Conservation (phyloP, 352 stramenopile genomes). For the Pythium guiyangense region DNA sequence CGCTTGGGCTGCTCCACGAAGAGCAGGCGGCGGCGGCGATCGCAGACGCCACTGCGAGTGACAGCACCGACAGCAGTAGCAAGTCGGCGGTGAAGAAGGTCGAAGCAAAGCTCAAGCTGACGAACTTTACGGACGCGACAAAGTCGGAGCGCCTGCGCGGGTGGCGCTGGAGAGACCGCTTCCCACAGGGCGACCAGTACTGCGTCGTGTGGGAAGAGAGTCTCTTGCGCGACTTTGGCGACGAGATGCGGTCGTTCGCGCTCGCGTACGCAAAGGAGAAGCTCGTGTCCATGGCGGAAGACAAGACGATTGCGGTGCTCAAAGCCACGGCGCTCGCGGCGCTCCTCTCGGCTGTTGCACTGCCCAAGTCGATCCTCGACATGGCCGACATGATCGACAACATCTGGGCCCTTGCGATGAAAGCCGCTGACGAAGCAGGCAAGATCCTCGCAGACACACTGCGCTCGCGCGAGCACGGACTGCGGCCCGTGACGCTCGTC, state of each 20-base stretch:
- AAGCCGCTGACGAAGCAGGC: constrained; percentile 58
- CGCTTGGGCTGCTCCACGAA: constrained; percentile 29
- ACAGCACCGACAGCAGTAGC: too few relatives aligned
- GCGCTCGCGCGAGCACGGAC: constrained; percentile 55
- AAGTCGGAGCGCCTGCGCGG: constrained; percentile 29
- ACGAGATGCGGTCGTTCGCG: constrained; percentile 81
- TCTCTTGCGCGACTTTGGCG: constrained; percentile 64
- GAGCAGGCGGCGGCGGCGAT: constrained; percentile 16
- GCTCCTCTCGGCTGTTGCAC: constrained; percentile 66
- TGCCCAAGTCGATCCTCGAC: constrained; percentile 66
- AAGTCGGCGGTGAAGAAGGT: constrained; percentile 2
- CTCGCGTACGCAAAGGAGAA: constrained; percentile 34
- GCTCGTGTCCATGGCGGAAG: constrained; percentile 52
- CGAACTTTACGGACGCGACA: constrained; percentile 3
- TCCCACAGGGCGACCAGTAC: constrained; percentile 79
- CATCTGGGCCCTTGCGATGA: constrained; percentile 79
- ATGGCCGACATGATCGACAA: constrained; percentile 81
- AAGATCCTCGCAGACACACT: constrained; percentile 71
- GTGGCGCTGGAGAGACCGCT: constrained; percentile 81
- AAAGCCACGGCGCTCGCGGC: constrained; percentile 70
- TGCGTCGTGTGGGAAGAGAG: constrained; percentile 75
- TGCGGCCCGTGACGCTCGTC: constrained; percentile 87
- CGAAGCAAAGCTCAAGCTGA: constrained; percentile 2
- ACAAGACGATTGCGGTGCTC: constrained; percentile 45
- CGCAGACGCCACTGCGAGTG: background rate